Evolutionary conservation across 202 grass and related monocot species (phyloP).

Genomic region (Carex sylvatica): DNA sequence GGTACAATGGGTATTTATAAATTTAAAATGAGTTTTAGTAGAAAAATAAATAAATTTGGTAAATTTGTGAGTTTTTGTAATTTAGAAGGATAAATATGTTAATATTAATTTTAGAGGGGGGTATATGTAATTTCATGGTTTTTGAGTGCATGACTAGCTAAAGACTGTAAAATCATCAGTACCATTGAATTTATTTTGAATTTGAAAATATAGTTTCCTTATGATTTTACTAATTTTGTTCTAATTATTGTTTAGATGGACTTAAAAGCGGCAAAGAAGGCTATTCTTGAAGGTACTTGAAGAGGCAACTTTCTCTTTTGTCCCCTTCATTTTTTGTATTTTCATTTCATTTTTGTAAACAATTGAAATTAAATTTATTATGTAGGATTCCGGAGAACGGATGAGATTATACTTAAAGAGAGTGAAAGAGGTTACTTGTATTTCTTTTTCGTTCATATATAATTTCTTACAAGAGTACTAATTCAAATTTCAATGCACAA

Average conservation of each 20-base stretch:
- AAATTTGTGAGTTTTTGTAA: too few species aligned
- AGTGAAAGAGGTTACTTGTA: slow-evolving; percentile 56
- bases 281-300: slow-evolving; percentile 76
- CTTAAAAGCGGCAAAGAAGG: slow-evolving; percentile 80
- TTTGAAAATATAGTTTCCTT: background rate
- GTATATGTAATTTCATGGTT: too few species aligned
- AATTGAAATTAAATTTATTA: background rate
- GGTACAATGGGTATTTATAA: too few species aligned
- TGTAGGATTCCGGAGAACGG: slow-evolving; percentile 74
- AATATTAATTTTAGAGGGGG: too few species aligned
- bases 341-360: background rate
- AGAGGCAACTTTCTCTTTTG: background rate
- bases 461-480: background rate
- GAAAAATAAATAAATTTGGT: too few species aligned
- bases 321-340: background rate
- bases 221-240: slow-evolving; percentile 8
- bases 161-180: background rate
- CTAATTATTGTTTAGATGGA: slow-evolving; percentile 56
- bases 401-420: slow-evolving; percentile 78
- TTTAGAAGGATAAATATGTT: too few species aligned
- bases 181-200: background rate
- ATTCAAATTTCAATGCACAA: background rate
- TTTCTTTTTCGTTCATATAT: slow-evolving; percentile 15
- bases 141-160: background rate
- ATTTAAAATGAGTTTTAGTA: too few species aligned